Base-by-base conservation (phyloP, 2,329 filamentous ascomycete genomes). In the Cladophialophora immunda region DNA sequence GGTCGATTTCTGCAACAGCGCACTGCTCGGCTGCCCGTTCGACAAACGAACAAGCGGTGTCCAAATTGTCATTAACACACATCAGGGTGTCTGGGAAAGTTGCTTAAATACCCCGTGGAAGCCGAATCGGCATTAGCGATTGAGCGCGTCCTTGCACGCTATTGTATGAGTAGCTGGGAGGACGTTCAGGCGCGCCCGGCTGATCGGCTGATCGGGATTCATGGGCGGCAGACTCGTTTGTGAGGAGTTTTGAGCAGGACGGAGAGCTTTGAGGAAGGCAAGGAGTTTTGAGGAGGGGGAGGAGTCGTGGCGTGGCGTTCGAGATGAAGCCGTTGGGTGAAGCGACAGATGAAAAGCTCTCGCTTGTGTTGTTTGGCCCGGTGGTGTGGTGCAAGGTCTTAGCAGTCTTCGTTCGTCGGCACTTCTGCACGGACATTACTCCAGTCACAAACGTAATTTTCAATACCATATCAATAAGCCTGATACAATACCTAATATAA, bases 11-110 rank as follows among this genome's bases (percentile, higher is more conserved):
- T 1, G 92, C 91, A 45, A 97, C 84, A 9, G 95, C 95, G 68
- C 94, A 91, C 75, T 97, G 92, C 77, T 98, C 94, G 2, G 95
- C 96, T 60, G 95, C 94, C 78, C 95, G 93, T 79, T 99, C 95
- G 54, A 99, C 96, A 69, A 97, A 92, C 73, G 88, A 91, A 76
- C 95, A 98, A 55, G 96, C 94, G 45, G 93, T 86, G 73, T 99
- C 95, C 32, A 99, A 86, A 77, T 99, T 99, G 71, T 96, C 94
- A 78, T 98, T 99, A 68, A 99, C 94, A 79, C 96, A 98, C 92
- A 99, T 97, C 64, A 98, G 87, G 68, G 99, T 95, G 34, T 99
- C 95, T 0, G 95, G 93, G 99, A 86, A 17, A 92, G 92, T 73
- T 90, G 87, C 29, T 72, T n/a, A n/a, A n/a, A n/a, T n/a, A n/a